phyloP scores from a whole-genome alignment of 116 monocot genomes.

The Trichopus zeylanicus region DNA sequence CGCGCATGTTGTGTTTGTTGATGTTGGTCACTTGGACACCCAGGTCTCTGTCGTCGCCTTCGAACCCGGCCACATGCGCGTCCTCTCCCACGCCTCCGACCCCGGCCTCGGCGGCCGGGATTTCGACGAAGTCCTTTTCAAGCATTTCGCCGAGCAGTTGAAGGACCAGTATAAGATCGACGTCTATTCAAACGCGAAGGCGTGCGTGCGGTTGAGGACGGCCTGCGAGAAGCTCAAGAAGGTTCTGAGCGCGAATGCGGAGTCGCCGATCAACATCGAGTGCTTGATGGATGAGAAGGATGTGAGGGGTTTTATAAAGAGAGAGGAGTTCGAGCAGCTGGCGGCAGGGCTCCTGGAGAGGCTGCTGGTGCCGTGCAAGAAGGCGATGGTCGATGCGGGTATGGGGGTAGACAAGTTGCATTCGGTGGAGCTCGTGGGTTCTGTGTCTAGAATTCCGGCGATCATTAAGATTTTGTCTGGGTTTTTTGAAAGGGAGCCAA shows the following conservation, averaged over 20 bases:
- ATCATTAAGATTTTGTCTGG: constrained; percentile 38
- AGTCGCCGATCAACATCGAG: constrained; percentile 69
- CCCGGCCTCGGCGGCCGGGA: constrained; percentile 70
- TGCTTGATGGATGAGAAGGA: constrained; percentile 96
- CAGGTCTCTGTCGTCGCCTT: constrained; percentile 63
- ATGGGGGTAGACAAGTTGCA: constrained; percentile 36
- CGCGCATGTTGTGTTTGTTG: constrained; percentile 48
- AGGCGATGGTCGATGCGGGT: constrained; percentile 43
- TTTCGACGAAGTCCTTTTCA: constrained; percentile 73
- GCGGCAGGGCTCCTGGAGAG: constrained; percentile 50
- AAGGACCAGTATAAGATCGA: constrained; percentile 50
- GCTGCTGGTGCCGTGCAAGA: constrained; percentile 46
- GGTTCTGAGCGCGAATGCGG: constrained; percentile 74
- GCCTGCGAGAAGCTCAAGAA: constrained; percentile 95
- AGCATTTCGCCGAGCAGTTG: constrained; percentile 54
- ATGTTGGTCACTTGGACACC: constrained; percentile 80
- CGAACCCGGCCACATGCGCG: constrained; percentile 35
- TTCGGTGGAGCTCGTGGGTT: constrained; percentile 81
- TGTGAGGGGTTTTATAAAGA: constrained; percentile 60
- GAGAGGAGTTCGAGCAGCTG: constrained; percentile 85
- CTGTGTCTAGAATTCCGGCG: constrained; percentile 74
- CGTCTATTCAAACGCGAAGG: constrained; percentile 39
- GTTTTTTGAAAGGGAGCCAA: constrained; percentile 59
- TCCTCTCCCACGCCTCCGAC: constrained; percentile 58
- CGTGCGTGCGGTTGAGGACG: constrained; percentile 40